Conservation (phyloP, 495 filamentous ascomycete species). For the Pseudevernia furfuracea region DNA sequence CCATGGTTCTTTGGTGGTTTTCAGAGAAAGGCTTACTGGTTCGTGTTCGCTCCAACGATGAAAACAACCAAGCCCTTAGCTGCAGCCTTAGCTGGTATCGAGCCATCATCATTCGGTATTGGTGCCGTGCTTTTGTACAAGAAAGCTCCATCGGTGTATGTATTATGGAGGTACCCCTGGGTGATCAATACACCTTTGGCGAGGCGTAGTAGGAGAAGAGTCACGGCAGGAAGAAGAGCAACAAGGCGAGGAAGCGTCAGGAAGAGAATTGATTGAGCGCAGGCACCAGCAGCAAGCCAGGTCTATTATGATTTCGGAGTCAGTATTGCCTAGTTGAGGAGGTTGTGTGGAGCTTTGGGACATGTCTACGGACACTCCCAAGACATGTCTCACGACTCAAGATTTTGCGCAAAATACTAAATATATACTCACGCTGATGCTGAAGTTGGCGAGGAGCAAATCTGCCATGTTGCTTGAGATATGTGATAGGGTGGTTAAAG, state of each 20-base stretch:
- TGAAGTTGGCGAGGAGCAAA: not conserved
- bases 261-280: constrained; percentile 16
- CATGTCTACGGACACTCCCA: not conserved
- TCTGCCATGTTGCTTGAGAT: not conserved
- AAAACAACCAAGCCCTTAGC: constrained; percentile 35
- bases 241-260: constrained; percentile 18
- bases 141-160: constrained; percentile 32
- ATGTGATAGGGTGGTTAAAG: not conserved
- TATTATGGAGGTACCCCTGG: constrained; percentile 31
- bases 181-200: constrained; percentile 23
- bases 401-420: not conserved
- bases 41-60: constrained; percentile 35
- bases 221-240: constrained; percentile 11
- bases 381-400: not conserved
- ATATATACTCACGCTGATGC: not conserved
- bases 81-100: constrained; percentile 28
- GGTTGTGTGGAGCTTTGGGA: not conserved
- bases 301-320: not conserved
- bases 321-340: not conserved
- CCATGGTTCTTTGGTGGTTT: constrained; percentile 8
- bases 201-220: constrained; percentile 11
- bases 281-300: constrained; percentile 19
- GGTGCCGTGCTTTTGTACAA: constrained; percentile 31
- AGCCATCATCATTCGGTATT: constrained; percentile 34
- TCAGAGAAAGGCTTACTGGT: constrained; percentile 31